Evolutionary conservation across 306 rosid species (phyloP).

Genomic region (Comarum palustre): DNA sequence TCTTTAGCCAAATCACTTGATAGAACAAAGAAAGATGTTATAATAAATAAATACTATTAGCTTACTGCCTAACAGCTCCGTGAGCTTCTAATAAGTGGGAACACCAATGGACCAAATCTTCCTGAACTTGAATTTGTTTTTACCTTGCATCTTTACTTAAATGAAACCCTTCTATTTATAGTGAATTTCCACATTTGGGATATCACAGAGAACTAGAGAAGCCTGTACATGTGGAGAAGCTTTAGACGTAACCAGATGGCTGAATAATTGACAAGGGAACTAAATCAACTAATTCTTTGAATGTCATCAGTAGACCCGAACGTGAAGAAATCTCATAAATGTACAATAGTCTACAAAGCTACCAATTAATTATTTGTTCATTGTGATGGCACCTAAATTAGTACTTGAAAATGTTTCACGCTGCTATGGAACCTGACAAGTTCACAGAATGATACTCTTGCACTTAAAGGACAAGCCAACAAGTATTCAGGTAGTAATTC

Average conservation of each 20-base stretch:
- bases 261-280: background rate
- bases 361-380: background rate
- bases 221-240: background rate
- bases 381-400: background rate
- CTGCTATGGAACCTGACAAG: background rate
- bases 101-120: background rate
- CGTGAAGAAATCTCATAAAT: background rate
- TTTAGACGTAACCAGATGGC: background rate
- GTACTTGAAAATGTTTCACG: background rate
- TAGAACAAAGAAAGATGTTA: background rate
- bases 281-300: background rate
- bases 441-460: background rate
- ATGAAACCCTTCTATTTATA: background rate
- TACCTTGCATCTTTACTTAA: background rate
- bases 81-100: background rate
- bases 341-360: background rate
- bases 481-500: background rate
- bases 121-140: background rate
- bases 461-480: slow-evolving; percentile 1
- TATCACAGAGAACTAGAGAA: background rate
- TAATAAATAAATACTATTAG: background rate
- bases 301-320: background rate
- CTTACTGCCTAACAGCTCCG: background rate
- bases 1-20: slow-evolving; percentile 16
- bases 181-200: background rate